Evolutionary conservation across 768 basidiomycete species (phyloP), one percentile per base, ranked within the genome.

Genomic region (Cystobasidiopsis lactophilus): DNA sequence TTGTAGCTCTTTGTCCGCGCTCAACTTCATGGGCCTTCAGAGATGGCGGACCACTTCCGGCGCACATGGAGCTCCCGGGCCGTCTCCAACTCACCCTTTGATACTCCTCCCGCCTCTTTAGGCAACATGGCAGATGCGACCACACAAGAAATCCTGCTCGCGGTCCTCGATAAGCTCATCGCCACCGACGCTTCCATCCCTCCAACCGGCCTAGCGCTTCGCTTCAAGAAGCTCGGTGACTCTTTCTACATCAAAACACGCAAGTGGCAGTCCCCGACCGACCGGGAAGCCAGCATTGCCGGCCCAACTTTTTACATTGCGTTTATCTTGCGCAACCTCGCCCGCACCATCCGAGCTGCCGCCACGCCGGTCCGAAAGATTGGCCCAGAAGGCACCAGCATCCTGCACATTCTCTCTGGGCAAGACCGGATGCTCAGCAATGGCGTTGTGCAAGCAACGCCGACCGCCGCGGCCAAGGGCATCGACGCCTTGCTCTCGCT

Each of bases 281-380:
- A 5, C 52, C 54, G 47, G 38, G 39, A 27, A 55, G 59, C 3
- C 50, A 53, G 45, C 58, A 59, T 51, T 52, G 47, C 19, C 51
- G 57, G 51, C 37, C 29, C 26, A 2, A 7, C 29, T 14, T 55
- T 55, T 49, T 52, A 57, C 38, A 24, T 48, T 13, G 52, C 52
- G 19, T 54, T 61, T n/a, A 47, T 54, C 21, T 26, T 61, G 1
- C 46, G 60, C 18, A 61, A 59, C 46, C 19, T 61, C 40, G 41
- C 51, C 0, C 52, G 58, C 2, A 27, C 52, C 14, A 54, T 53
- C 21, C 40, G 26, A 45, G 23, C 19, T 11, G 51, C 40, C 18
- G 16, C 26, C 7, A 14, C 35, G 31, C 46, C 29, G 27, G 54
- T 58, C 40, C 53, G 47, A 41, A 7, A 52, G 51, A 18, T 45